Evolutionary conservation across 148 eudicot species (phyloP), one percentile per base, ranked within the genome.

Genomic region (Bassia scoparia): DNA sequence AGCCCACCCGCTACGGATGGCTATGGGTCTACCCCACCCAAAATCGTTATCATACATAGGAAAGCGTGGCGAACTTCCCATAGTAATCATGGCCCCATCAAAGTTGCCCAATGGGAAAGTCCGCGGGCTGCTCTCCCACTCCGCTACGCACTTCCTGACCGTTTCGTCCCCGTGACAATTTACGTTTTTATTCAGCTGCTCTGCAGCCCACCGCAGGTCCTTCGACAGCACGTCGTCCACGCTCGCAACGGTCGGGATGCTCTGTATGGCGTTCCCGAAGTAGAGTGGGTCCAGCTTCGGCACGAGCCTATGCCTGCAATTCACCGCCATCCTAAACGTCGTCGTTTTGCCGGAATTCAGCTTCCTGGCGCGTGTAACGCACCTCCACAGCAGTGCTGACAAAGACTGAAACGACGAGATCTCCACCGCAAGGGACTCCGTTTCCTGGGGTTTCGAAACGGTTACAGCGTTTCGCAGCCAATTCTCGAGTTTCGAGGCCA

Each of bases 241-340:
- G 0, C 86, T 13, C 1, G 91, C 90, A 29, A 76, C 67, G 3
- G 97, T 92, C 8, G 97, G 93, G 26, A 84, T 84, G 78, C 96
- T 89, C 75, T 92, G 97, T n/a, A 92, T 92, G 38, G 97, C 97
- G 80, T 92, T 92, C 0, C 97, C 97, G 79, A 92, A 92, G 68
- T 89, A 92, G 29, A 70, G 60, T 8, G 87, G 76, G 29, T 89
- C 82, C 17, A 92, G 82, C 74, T 84, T 84, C 27, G 96, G 97
- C 65, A 87, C 91, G 7, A 92, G 72, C 67, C 97, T 58, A 85
- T 88, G 89, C 6, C 97, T 85, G 67, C 91, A 88, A 68, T 92
- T 92, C 18, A 92, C 96, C 41, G 97, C 97, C 97, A 92, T 92
- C 13, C 97, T 75, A 71, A 92, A 92, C 77, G 96, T 88, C 35